Conservation (phyloP, 1,284 basidiomycete genomes). For the Cystobasidium slooffiae region DNA sequence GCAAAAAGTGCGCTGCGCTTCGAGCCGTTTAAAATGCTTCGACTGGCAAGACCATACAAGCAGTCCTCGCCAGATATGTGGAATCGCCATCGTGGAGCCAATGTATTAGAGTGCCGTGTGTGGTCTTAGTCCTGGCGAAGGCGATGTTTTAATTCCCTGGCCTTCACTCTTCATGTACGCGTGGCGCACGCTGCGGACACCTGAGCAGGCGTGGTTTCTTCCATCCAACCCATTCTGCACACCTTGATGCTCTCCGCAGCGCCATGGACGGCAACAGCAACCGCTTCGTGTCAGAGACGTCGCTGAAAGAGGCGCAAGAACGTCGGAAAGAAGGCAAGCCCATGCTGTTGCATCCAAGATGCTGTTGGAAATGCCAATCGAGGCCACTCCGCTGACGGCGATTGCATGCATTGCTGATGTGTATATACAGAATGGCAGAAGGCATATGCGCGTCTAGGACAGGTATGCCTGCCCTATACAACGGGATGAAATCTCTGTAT, state of each 20-base stretch:
- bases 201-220: no score
- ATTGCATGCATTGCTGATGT: no score
- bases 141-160: no score
- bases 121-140: no score
- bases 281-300: conserved; percentile 34
- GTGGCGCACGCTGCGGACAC: no score
- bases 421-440: conserved; percentile 39
- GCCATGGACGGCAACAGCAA: conserved; percentile 29
- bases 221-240: neutral
- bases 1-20: no score
- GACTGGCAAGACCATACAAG: no score
- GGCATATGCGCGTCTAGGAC: conserved; percentile 41
- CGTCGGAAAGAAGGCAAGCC: conserved; percentile 43
- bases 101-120: no score
- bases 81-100: no score
- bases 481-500: neutral
- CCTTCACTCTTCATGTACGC: no score
- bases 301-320: conserved; percentile 37
- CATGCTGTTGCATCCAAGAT: neutral
- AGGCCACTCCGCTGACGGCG: neutral
- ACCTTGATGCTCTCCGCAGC: neutral
- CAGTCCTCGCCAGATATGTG: no score
- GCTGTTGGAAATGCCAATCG: neutral
- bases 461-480: conserved; percentile 3
- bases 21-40: no score